phyloP scores from a whole-genome alignment of 371 early-diverging fungal species.

The Apophysomyces trapeziformis region DNA sequence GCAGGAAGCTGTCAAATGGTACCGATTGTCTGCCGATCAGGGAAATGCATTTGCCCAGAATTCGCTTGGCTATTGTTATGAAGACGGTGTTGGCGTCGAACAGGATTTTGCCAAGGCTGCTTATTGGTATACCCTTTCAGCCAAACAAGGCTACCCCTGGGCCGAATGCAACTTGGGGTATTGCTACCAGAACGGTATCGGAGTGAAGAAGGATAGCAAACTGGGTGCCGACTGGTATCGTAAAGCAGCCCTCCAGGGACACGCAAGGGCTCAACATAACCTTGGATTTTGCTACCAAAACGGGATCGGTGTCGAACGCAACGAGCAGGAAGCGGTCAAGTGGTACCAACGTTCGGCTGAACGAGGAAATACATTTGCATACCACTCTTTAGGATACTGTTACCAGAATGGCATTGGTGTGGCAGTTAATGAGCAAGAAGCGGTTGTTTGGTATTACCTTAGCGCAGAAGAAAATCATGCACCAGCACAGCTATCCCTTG shows the following conservation, averaged over 20 bases:
- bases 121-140: constrained; percentile 78
- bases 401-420: constrained; percentile 92
- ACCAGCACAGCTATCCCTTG: constrained; percentile 78
- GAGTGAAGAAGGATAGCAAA: constrained; percentile 61
- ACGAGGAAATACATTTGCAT: constrained; percentile 80
- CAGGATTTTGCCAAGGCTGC: constrained; percentile 48
- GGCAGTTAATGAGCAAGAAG: constrained; percentile 60
- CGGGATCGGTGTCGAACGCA: constrained; percentile 71
- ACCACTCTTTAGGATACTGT: constrained; percentile 88
- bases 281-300: constrained; percentile 89
- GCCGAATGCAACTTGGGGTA: constrained; percentile 82
- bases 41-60: constrained; percentile 86
- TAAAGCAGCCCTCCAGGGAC: constrained; percentile 77
- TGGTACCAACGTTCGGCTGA: constrained; percentile 79
- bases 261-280: constrained; percentile 85
- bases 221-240: constrained; percentile 80
- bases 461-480: constrained; percentile 68
- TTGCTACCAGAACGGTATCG: constrained; percentile 87
- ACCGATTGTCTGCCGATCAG: constrained; percentile 70
- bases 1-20: constrained; percentile 77
- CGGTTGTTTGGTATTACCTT: constrained; percentile 72
- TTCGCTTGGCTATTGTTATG: constrained; percentile 83
- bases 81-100: constrained; percentile 74
- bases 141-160: constrained; percentile 59
- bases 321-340: constrained; percentile 66